Evolutionary conservation across 179 eudicot species (phyloP), one percentile per base, ranked within the genome.

Genomic region (Spergularia azorica): DNA sequence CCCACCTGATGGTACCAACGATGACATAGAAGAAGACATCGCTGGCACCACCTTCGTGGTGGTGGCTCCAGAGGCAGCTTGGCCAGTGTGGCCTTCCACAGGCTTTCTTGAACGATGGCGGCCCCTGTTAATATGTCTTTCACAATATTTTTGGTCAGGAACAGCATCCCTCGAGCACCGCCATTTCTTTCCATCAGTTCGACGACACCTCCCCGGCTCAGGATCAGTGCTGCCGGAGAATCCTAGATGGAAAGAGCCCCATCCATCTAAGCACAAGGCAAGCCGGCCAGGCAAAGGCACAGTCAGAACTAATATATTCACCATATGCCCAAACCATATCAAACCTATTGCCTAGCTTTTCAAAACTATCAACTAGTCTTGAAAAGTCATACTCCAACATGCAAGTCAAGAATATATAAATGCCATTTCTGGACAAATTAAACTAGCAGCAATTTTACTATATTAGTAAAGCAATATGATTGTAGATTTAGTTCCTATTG

Each of bases 21-120:
- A 77, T 39, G 94, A 63, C 62, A 79, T 69, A 48, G 94, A 56
- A 58, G 89, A 51, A 57, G 88, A 58, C 74, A 75, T 50, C 50
- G 81, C 39, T 61, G 87, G 81, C 20, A 74, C 67, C 78, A 76
- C 77, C 80, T 90, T 88, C 0, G 84, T 74, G 65, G 76, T 66
- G 74, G 83, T 71, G 76, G 85, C 70, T 80, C 89, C 91, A 67
- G 93, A 72, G 85, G 85, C 87, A 80, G 96, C 84, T 85, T 87
- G 90, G 93, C 94, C 97, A 72, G 82, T 76, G 60, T 85, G 96
- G 84, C 88, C 92, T 93, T 93, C 98, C 98, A 95, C 98, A 93
- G 97, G 98, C 98, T 95, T 95, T 95, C 98, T 95, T 95, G 98
- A 95, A 95, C 98, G 98, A 85, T 95, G 98, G 82, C 98, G 98